Conservation (phyloP, 768 basidiomycete species). For the Albatrellus ellisii region DNA sequence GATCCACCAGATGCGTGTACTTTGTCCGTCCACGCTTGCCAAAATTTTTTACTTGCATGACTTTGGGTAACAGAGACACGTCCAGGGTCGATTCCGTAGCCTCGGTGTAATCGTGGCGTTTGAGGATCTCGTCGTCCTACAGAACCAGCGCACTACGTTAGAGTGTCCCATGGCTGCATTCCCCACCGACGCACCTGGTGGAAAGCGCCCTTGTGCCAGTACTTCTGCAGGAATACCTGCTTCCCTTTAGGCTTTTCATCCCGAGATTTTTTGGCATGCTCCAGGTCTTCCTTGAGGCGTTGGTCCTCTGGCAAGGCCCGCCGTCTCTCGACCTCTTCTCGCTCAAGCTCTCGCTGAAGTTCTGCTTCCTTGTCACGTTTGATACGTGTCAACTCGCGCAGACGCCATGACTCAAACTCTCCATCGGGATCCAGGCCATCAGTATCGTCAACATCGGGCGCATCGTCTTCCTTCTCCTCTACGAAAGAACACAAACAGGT, state of each 20-base stretch:
- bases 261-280: slow-evolving; percentile 67
- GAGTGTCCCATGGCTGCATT: background rate
- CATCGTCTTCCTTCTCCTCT: slow-evolving; percentile 83
- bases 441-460: slow-evolving; percentile 89
- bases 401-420: slow-evolving; percentile 94
- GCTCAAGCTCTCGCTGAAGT: slow-evolving; percentile 66
- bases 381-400: slow-evolving; percentile 87
- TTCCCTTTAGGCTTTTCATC: slow-evolving; percentile 86
- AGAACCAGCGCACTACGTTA: slow-evolving; percentile 9
- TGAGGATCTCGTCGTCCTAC: slow-evolving; percentile 82
- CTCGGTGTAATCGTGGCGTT: slow-evolving; percentile 75
- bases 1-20: slow-evolving; percentile 91
- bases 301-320: slow-evolving; percentile 91
- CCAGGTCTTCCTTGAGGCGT: slow-evolving; percentile 83
- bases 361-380: slow-evolving; percentile 91
- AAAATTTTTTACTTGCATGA: slow-evolving; percentile 96
- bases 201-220: slow-evolving; percentile 99
- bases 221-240: slow-evolving; percentile 92
- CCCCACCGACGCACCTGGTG: slow-evolving; percentile 56
- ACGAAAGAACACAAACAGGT: background rate
- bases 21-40: slow-evolving; percentile 88
- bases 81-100: slow-evolving; percentile 84
- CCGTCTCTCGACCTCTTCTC: slow-evolving; percentile 83
- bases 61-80: slow-evolving; percentile 77
- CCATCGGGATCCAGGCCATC: slow-evolving; percentile 81